These are phyloP conservation scores for Leccinum subspadiceum DNA, from an alignment of 1,284 basidiomycete genomes.

Conservation along the genomic window DNA sequence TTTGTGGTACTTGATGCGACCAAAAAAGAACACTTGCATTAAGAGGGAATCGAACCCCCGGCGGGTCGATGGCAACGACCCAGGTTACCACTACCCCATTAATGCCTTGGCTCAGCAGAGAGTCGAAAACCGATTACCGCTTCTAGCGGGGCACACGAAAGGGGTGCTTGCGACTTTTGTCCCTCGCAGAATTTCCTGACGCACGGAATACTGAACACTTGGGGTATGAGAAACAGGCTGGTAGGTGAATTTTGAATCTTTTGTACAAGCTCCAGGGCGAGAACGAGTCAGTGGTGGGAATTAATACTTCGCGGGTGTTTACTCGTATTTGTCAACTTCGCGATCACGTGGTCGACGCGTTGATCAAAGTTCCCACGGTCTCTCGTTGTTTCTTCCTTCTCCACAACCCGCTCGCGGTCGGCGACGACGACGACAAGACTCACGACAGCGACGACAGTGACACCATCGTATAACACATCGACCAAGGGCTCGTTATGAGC, in stretches of 20 bases:
- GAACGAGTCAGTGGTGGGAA: no score
- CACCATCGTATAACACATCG: conserved; percentile 1
- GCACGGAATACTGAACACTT: background rate
- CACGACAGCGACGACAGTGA: conserved; percentile 25
- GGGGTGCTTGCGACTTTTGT: background rate
- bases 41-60: conserved; percentile 38
- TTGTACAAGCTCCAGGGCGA: no score
- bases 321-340: conserved; percentile 14
- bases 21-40: conserved; percentile 8
- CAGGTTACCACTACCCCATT: conserved; percentile 30
- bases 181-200: background rate
- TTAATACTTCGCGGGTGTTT: conserved; percentile 5
- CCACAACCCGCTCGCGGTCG: conserved; percentile 9
- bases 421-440: conserved; percentile 14
- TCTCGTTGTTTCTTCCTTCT: conserved; percentile 18
- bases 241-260: background rate
- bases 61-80: conserved; percentile 55
- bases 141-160: background rate
- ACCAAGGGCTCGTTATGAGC: conserved; percentile 26
- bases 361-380: conserved; percentile 27
- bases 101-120: conserved; percentile 16
- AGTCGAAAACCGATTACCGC: background rate
- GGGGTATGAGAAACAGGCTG: background rate
- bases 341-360: conserved; percentile 34
- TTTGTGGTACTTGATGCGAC: background rate